Evolutionary conservation across 495 filamentous ascomycete species (phyloP), one percentile per base, ranked within the genome.

Genomic region (Podospora conica): DNA sequence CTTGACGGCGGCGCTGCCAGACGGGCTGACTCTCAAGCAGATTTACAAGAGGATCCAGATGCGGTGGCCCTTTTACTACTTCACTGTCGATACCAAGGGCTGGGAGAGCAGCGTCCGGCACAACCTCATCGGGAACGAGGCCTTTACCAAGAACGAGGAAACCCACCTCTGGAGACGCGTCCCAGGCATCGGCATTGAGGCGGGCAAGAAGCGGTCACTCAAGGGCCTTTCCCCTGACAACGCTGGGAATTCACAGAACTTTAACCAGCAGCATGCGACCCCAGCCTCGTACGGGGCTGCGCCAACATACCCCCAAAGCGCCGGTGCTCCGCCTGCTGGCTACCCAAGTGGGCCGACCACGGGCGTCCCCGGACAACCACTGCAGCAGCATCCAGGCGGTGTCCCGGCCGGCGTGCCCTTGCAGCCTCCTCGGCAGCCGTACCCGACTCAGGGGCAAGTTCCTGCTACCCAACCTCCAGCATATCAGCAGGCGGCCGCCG

Each of bases 41-140:
- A 98, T 98, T 53, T 98, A 98, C 75, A 88, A 90, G 68, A 86
- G 90, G 25, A 90, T 98, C 66, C 89, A 91, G 77, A 79, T 88
- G 71, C 91, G 90, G 70, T 97, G 96, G 71, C 96, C 95, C 0
- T 97, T 86, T 76, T 98, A 91, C 77, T 91, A 90, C 66, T 91
- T 97, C 76, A 86, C 85, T 63, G 87, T 87, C 28, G 81, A 82
- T 53, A 94, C 92, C 7, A 90, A 88, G 68, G 95, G 95, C 15
- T 98, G 95, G 95, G 94, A 97, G 72, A 97, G 93, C 68, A 96
- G 92, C 78, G 92, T 98, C 22, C 89, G 95, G 5, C 95, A 98
- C 76, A 98, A 98, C 66, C 83, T 98, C 25, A 90, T 92, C 33
- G 92, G 95, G 63, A 91, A 96, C 71, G 84, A 88, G 58, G 88